A percentile compares a stretch with the other conserved stretches of the same genome.
phyloP scores from a whole-genome alignment of 352 stramenopile species.

The Pythium phragmiticola region DNA sequence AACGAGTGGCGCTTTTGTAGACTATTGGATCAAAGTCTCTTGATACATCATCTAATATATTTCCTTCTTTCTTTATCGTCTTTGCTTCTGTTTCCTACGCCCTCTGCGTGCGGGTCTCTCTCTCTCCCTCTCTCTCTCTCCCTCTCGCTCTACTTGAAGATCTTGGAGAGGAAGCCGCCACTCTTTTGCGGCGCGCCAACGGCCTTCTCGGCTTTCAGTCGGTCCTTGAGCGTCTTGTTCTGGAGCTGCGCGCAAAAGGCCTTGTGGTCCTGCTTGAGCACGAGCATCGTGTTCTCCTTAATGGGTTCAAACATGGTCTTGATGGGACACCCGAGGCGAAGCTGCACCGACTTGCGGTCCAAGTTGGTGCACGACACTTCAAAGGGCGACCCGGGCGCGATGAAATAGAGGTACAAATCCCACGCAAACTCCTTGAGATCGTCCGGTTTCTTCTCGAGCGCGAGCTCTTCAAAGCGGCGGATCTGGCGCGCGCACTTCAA shows the following conservation, averaged over 20 bases:
- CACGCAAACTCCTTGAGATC: conserved; percentile 82
- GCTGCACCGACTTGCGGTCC: conserved; percentile 78
- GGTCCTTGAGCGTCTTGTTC: conserved; percentile 73
- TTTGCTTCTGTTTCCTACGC: too few species aligned
- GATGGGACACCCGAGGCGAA: conserved; percentile 73
- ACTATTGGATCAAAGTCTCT: neutral
- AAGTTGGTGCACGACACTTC: conserved; percentile 84
- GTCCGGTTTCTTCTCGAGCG: conserved; percentile 59
- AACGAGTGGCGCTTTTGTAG: too few species aligned
- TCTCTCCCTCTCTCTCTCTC: too few species aligned
- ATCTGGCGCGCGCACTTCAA: conserved; percentile 83
- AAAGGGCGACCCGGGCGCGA: conserved; percentile 66
- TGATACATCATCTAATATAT: conserved; percentile 23
- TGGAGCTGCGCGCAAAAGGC: conserved; percentile 69
- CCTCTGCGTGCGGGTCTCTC: too few species aligned
- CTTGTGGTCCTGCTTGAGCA: conserved; percentile 85
- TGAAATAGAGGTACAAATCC: conserved; percentile 83
- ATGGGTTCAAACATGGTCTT: conserved; percentile 85
- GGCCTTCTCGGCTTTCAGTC: conserved; percentile 60
- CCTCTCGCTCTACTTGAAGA: conserved; percentile 31
- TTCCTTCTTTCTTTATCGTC: neutral
- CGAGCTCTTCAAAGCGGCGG: conserved; percentile 74
- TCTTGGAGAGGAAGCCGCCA: conserved; percentile 70
- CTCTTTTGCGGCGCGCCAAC: conserved; percentile 39
- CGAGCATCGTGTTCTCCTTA: conserved; percentile 84